A percentile compares a stretch with the other conserved stretches of the same genome.
These are phyloP conservation scores for Arthrobotrys pseudoclavata DNA, from an alignment of 2,329 filamentous ascomycete species.

Conservation along the genomic window DNA sequence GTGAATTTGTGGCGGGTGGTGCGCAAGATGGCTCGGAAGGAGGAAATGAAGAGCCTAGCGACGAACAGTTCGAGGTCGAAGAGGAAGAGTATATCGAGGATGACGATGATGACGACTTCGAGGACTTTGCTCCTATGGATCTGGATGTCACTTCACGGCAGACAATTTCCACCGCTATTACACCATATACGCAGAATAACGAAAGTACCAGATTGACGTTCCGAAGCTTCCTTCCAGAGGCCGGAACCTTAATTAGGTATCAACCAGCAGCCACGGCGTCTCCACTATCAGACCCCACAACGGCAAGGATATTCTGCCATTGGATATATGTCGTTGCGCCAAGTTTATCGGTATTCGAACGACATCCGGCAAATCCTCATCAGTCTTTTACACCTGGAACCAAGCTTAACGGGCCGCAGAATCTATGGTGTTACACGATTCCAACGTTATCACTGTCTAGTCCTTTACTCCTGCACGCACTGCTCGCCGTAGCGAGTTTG, in stretches of 20 bases:
- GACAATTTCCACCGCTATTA: slow-evolving; percentile 64
- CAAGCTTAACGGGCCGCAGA: slow-evolving; percentile 65
- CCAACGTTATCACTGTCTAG: slow-evolving; percentile 86
- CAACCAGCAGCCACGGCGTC: slow-evolving; percentile 74
- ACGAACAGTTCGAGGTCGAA: slow-evolving; percentile 70
- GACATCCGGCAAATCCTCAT: slow-evolving; percentile 79
- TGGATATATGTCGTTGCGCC: slow-evolving; percentile 91
- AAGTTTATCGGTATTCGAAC: slow-evolving; percentile 87
- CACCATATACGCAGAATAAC: slow-evolving; percentile 69
- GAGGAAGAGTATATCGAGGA: slow-evolving; percentile 71
- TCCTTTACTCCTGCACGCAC: slow-evolving; percentile 89
- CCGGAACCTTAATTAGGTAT: slow-evolving; percentile 74
- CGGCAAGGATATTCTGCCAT: slow-evolving; percentile 87
- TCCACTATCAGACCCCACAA: slow-evolving; percentile 83
- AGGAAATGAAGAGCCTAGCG: slow-evolving; percentile 63
- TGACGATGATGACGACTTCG: slow-evolving; percentile 67
- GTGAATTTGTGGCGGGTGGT: neutral
- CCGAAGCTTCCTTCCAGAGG: slow-evolving; percentile 69
- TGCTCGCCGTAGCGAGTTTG: slow-evolving; percentile 86
- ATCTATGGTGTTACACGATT: slow-evolving; percentile 79
- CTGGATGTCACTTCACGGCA: slow-evolving; percentile 66
- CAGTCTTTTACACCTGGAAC: slow-evolving; percentile 63
- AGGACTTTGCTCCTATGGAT: slow-evolving; percentile 64
- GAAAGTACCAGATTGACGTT: slow-evolving; percentile 69
- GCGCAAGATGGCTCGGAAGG: slow-evolving; percentile 14